Evolutionary conservation across 2,329 filamentous ascomycete genomes (phyloP).

Genomic region (Thyridium curvatum): DNA sequence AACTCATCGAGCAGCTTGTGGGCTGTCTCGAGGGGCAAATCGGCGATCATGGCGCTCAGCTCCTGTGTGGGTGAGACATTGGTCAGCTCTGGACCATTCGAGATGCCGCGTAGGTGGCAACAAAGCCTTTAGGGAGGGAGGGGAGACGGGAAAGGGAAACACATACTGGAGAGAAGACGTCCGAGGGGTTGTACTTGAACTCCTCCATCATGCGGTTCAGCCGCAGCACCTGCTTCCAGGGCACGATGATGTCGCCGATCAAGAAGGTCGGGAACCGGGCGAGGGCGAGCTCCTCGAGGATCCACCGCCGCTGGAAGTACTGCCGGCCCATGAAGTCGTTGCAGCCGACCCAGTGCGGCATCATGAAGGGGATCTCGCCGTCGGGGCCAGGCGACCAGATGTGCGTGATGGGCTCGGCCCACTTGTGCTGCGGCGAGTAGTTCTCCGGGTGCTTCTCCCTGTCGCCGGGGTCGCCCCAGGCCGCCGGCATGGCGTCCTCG

Average conservation of each 20-base stretch:
- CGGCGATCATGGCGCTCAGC: slow-evolving; percentile 10
- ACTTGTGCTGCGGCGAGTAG: slow-evolving; percentile 23
- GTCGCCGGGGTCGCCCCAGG: slow-evolving; percentile 26
- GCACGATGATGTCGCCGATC: slow-evolving; percentile 26
- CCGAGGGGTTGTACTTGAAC: slow-evolving; percentile 16
- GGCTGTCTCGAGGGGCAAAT: slow-evolving; percentile 14
- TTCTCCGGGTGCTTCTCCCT: slow-evolving; percentile 22
- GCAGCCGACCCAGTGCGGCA: slow-evolving; percentile 14
- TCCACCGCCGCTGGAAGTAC: slow-evolving; percentile 28
- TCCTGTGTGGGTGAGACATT: slow-evolving; percentile 7
- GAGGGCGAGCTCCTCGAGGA: slow-evolving; percentile 26
- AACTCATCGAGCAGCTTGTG: slow-evolving; percentile 14
- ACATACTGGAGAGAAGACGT: slow-evolving; percentile 18
- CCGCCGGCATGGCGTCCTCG: slow-evolving; percentile 19
- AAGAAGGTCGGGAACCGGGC: slow-evolving; percentile 21
- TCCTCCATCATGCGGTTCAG: slow-evolving; percentile 27
- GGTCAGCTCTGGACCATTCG: background rate
- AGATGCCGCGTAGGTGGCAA: too few relatives aligned
- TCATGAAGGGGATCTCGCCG: slow-evolving; percentile 4
- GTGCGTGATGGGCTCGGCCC: slow-evolving; percentile 19
- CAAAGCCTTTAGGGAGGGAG: too few relatives aligned
- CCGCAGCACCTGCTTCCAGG: slow-evolving; percentile 26
- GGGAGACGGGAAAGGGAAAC: too few relatives aligned
- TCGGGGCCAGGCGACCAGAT: slow-evolving; percentile 15
- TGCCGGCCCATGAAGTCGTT: slow-evolving; percentile 21